Conservation (phyloP, 345 rosid species). For the Ceriops tagal region DNA sequence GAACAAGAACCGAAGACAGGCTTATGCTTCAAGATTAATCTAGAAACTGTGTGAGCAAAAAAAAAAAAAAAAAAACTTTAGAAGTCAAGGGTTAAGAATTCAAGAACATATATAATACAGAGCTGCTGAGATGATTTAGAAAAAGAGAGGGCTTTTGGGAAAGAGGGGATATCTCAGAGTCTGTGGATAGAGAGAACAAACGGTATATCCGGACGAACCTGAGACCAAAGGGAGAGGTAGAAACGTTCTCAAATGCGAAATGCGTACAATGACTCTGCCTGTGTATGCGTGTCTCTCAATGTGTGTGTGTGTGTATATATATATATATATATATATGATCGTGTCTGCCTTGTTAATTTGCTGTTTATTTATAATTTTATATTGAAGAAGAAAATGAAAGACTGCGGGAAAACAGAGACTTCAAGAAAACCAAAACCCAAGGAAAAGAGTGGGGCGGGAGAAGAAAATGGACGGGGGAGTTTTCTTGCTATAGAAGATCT, state of each 20-base stretch:
- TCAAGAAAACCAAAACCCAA: neutral
- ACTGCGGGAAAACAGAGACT: too few relatives aligned
- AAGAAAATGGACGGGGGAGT: neutral
- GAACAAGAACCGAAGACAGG: too few relatives aligned
- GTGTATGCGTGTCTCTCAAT: too few relatives aligned
- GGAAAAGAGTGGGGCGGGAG: too few relatives aligned
- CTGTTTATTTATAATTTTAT: too few relatives aligned
- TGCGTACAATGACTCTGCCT: too few relatives aligned
- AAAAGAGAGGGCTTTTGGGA: conserved; percentile 18
- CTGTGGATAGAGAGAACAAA: conserved; percentile 11
- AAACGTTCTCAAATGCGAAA: neutral
- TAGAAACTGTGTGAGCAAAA: neutral
- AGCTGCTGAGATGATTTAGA: conserved; percentile 5
- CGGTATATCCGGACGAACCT: conserved; percentile 19
- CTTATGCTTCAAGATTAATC: too few relatives aligned
- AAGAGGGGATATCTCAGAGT: conserved; percentile 21
- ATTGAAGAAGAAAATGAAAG: neutral
- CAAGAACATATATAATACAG: neutral
- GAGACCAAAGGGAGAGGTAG: conserved; percentile 19
- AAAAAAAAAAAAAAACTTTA: neutral
- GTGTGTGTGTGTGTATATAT: neutral
- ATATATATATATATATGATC: neutral
- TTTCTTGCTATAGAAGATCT: conserved; percentile 53
- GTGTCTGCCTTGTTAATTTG: neutral
- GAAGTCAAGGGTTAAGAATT: neutral